Evolutionary conservation across 108 stramenopile species (phyloP).

Genomic region (Skeletonema costatum): DNA sequence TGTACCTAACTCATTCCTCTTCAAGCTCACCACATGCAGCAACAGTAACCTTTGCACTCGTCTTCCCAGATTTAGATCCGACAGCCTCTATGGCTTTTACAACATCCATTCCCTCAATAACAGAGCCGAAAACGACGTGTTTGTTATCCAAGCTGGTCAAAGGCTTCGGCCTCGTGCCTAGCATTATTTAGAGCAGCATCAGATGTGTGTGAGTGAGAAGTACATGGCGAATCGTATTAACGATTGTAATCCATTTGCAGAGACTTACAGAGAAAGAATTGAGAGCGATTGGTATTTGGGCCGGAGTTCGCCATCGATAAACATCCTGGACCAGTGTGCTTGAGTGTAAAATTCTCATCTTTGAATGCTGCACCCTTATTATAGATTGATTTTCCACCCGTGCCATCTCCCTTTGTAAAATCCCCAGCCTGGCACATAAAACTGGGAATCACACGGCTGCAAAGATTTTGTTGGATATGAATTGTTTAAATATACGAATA

Average conservation of each 20-base stretch:
- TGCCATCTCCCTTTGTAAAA: conserved; percentile 52
- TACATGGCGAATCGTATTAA: too few species aligned
- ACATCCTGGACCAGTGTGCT: conserved; percentile 71
- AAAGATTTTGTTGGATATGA: too few species aligned
- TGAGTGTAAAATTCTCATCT: conserved; percentile 77
- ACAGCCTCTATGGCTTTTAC: conserved; percentile 85
- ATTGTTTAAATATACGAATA: too few species aligned
- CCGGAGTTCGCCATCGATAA: conserved; percentile 92
- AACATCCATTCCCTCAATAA: conserved; percentile 81
- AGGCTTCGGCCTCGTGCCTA: too few species aligned
- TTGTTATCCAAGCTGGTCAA: conserved; percentile 84
- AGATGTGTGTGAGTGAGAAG: too few species aligned
- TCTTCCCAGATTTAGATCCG: conserved; percentile 76
- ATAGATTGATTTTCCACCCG: conserved; percentile 48
- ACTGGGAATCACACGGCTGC: conserved; percentile 86
- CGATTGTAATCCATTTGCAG: too few species aligned
- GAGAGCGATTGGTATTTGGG: conserved; percentile 82
- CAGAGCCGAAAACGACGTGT: conserved; percentile 88
- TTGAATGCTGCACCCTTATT: conserved; percentile 47
- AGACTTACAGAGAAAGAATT: conserved; percentile 81
- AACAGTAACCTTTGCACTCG: conserved; percentile 69
- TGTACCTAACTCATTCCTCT: too few species aligned
- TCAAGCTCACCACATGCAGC: conserved; percentile 83
- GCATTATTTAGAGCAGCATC: too few species aligned
- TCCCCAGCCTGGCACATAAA: conserved; percentile 70